Base-by-base conservation (phyloP, 208 protist genomes). In the Leishmania aethiopica region DNA sequence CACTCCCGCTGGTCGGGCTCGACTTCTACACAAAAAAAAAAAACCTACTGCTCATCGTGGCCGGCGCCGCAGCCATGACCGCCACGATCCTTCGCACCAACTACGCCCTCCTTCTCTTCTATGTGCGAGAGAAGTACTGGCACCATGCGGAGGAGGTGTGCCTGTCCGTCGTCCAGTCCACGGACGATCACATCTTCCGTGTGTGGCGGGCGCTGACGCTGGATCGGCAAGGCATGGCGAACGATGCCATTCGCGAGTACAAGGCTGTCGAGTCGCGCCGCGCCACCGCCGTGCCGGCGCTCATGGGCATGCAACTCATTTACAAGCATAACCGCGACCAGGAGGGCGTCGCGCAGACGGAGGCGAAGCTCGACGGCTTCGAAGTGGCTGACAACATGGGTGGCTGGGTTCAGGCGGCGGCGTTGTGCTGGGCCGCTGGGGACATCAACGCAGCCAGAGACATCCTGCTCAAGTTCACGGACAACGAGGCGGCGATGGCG, bases 221-320 rank as follows among this genome's bases (percentile, higher is more conserved):
- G 51, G 89, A 92, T 71, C 86, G 94, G 88, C 93, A 97, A 88
- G 95, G 93, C 47, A 89, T 93, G 71, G 60, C 89, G 13, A 96
- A 92, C 75, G 95, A 97, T 40, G 96, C 95, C 0, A 40, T 98
- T 72, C 86, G 91, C 7, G 93, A 97, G 87, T 97, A 96, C 88
- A 96, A 94, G 82, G 83, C 81, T 0, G 90, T 93, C 7, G 91
- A 96, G 81, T 84, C 88, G 69, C 90, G 86, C 42, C 90, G 91
- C 49, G 85, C 92, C 51, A 92, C 90, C 17, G 84, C 82, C 3
- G 64, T 97, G 7, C 93, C 96, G 13, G 94, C 93, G 4, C 75
- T 95, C 53, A 92, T 93, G 87, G 96, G 92, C 37, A 92, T 97
- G 79, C 66, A 77, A 10, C 77, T 96, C n/a, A 90, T 96, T 45